Evolutionary conservation across 2,329 filamentous ascomycete species (phyloP), one percentile per base, ranked within the genome.

Genomic region (Cercospora janseana): DNA sequence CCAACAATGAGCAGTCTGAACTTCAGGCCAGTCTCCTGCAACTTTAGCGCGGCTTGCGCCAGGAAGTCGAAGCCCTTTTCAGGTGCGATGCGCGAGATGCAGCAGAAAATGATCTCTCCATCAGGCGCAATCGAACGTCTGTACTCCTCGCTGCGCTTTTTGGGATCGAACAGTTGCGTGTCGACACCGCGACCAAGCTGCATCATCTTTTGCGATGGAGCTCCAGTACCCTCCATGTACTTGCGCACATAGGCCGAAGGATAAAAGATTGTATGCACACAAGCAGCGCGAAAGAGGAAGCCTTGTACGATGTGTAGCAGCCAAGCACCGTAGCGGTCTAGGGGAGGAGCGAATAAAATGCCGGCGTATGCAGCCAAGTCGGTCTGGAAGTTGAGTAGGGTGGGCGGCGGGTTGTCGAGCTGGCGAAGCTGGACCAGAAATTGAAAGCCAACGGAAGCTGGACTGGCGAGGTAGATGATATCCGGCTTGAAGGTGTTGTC

Each of bases 11-110:
- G 72, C 3, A 87, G 74, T 61, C 79, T 84, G 70, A 85, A 87
- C 6, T 72, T 65, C 10, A 86, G 65, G 1, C 77, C 77, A 8
- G 74, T 73, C 8, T 72, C 71, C 31, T 79, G 77, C n/a, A 87
- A 69, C 51, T 75, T 73, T 31, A 69, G 70, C 9, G 77, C 78
- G 1, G 73, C 80, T 44, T 76, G 68, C 4, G 83, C 79, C 18
- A 87, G 72, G 60, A 87, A 87, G 37, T 80, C 79, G 60, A 86
- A 87, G 0, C 84, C 83, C 62, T 87, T 88, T 63, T 87, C 85
- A 1, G 81, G 82, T 0, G 84, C 83, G 18, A 87, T 72, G 23
- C 84, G 78, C 3, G 82, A 83, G 7, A 87, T 82, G 26, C 79
- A 85, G 46, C 85, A 74, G 20, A 87, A 76, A 37, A 87, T 79